Base-by-base conservation (phyloP, 805 yeast species). In the Saturnispora dispora region DNA sequence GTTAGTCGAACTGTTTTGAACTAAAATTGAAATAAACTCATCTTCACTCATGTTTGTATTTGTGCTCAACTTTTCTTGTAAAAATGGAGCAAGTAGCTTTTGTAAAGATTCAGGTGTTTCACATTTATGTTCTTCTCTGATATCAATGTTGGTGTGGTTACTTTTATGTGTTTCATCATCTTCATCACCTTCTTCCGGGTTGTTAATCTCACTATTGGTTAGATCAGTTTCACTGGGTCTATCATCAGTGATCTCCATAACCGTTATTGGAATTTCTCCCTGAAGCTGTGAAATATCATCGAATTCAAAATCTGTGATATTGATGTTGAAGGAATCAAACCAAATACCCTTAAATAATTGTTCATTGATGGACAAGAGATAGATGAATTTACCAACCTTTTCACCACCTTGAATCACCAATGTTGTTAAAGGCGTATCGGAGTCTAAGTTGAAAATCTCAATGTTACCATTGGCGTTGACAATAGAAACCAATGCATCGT, bases 1-100 rank as follows among this genome's bases (percentile, higher is more conserved):
- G 22, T 74, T 47, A 25, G 47, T 51, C 17, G 41, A 37, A 18
- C 13, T 37, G 50, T 68, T 66, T 46, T 63, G 65, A 10, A 58
- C 54, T 22, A 68, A 52, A 17, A 68, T 53, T 20, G 58, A 40
- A 64, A 53, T 72, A 72, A 54, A 70, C 27, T 28, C 27, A n/a
- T 39, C 33, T 15, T 48, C 51, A 17, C 45, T 45, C 3, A n/a
- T 42, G 63, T 36, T 60, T 46, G 49, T 60, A 56, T 15, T n/a
- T 4, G 62, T 60, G 25, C 61, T 63, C 10, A 62, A 58, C 5
- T 20, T 35, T 9, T 27, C 25, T 15, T 63, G 62, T 18, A 58
- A 35, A 18, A 52, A 53, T 8, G 60, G 60, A 2, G 47, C 25
- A 1, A 64, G 60, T 5, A 70, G 57, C 3, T 53, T 47, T 17